Base-by-base conservation (phyloP, 2,329 filamentous ascomycete species). In the Talaromyces sp. region DNA sequence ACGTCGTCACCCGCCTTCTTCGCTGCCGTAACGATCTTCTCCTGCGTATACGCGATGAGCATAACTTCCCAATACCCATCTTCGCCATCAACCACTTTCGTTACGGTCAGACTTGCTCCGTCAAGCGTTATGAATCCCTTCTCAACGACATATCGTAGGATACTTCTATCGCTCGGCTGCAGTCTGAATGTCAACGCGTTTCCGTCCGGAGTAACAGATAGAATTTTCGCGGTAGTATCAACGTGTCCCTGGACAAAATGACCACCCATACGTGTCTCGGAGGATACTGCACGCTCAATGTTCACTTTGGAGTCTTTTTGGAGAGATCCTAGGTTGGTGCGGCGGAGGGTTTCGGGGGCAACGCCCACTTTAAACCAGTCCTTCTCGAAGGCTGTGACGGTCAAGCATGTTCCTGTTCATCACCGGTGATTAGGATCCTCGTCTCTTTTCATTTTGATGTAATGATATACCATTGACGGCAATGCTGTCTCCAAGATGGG, bases 211-310 rank as follows among this genome's bases (percentile, higher is more conserved):
- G 85, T 88, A 41, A 90, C 86, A 50, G 86, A 85, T 45, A 89
- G 75, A 67, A 99, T 90, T 50, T 85, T 86, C 0, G 94, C 95
- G 45, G 90, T 88, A 11, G 92, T 94, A 79, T 99, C 96, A 67
- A 99, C 94, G 78, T 99, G 95, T 47, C 95, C 95, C 80, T 99
- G 96, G 37, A 98, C 94, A 73, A 98, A 97, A 81, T 99, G 95
- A 0, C 95, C 95, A 56, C 96, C 95, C 92, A 99, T 98, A 63
- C 95, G 91, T 54, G 94, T 97, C 72, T 90, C 87, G 4, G 93
- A 92, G 19, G 90, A 90, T 62, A 99, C 93, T 3, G 95, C 94
- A 16, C 95, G 89, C 83, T 99, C 95, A 62, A 99, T 89, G 78
- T 99, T 99, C 69, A 98, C 93, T 24, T 82, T 83, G 67, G 88